Conservation (phyloP, 2,329 filamentous ascomycete species). For the Penicillium sp. region DNA sequence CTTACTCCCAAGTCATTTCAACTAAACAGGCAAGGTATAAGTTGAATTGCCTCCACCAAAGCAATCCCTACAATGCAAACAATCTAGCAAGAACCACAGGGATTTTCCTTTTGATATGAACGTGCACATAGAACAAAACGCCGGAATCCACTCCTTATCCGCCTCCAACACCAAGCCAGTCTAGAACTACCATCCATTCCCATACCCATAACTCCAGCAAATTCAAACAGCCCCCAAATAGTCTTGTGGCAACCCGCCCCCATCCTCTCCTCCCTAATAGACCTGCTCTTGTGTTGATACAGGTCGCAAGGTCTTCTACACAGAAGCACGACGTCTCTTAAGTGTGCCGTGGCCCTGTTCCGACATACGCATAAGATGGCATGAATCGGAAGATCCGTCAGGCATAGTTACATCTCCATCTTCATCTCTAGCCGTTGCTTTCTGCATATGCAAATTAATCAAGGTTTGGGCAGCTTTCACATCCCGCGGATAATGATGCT, state of each 20-base stretch:
- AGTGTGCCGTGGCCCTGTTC: background rate
- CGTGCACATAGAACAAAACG: background rate
- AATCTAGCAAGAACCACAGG: too few relatives aligned
- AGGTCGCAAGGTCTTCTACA: constrained; percentile 7
- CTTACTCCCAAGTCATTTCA: too few relatives aligned
- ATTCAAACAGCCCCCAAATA: background rate
- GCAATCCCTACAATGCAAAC: too few relatives aligned
- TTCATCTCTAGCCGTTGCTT: constrained; percentile 18
- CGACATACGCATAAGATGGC: background rate
- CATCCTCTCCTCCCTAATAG: background rate
- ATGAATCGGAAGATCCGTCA: background rate
- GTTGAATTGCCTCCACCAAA: too few relatives aligned
- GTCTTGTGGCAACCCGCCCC: too few relatives aligned
- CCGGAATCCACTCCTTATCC: background rate
- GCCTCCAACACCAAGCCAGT: background rate
- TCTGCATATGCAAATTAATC: constrained; percentile 39
- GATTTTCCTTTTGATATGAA: background rate
- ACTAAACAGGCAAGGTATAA: too few relatives aligned
- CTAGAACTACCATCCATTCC: background rate
- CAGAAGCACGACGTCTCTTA: constrained; percentile 23
- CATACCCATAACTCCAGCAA: background rate
- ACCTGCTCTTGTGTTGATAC: background rate
- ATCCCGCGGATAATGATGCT: constrained; percentile 35
- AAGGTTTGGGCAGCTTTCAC: constrained; percentile 44
- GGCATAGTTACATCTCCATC: constrained; percentile 20